phyloP scores from a whole-genome alignment of 306 rosid genomes.

The Begonia fuchsioides region DNA sequence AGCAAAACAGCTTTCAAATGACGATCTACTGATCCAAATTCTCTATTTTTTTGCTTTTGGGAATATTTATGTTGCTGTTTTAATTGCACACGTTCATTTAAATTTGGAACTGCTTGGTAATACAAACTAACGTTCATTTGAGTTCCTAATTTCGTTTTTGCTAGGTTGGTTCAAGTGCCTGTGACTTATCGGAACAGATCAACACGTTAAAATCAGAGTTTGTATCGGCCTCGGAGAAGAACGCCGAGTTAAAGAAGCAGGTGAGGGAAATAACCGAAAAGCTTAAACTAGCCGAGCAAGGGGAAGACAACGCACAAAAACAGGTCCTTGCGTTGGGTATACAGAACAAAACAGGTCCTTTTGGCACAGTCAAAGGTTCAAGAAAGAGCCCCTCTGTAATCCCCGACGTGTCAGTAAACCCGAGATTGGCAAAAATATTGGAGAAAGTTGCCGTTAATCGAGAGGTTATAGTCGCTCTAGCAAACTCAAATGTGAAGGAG shows the following conservation, averaged over 20 bases:
- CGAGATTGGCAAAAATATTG: constrained; percentile 63
- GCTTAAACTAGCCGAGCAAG: constrained; percentile 57
- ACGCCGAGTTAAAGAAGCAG: constrained; percentile 39
- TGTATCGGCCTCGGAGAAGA: constrained; percentile 37
- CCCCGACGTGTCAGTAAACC: constrained; percentile 77
- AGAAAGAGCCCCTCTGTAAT: constrained; percentile 57
- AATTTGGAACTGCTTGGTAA: no score
- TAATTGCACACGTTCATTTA: no score
- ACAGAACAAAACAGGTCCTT: constrained; percentile 61
- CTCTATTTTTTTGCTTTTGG: no score
- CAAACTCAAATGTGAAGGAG: constrained; percentile 69
- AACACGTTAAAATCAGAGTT: constrained; percentile 55
- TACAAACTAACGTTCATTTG: no score
- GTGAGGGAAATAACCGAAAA: constrained; percentile 53
- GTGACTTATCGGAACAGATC: constrained; percentile 57
- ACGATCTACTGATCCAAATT: no score
- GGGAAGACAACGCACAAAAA: constrained; percentile 70
- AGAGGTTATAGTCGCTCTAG: constrained; percentile 79
- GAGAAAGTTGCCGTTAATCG: constrained; percentile 51
- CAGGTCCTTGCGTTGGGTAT: constrained; percentile 57
- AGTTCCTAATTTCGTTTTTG: constrained; percentile 2
- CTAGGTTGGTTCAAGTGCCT: constrained; percentile 40
- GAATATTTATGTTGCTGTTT: no score
- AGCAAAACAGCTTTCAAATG: no score
- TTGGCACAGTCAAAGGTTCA: constrained; percentile 66